Evolutionary conservation across 768 basidiomycete species (phyloP), one percentile per base, ranked within the genome.

Genomic region (Rhodotorula graminis): DNA sequence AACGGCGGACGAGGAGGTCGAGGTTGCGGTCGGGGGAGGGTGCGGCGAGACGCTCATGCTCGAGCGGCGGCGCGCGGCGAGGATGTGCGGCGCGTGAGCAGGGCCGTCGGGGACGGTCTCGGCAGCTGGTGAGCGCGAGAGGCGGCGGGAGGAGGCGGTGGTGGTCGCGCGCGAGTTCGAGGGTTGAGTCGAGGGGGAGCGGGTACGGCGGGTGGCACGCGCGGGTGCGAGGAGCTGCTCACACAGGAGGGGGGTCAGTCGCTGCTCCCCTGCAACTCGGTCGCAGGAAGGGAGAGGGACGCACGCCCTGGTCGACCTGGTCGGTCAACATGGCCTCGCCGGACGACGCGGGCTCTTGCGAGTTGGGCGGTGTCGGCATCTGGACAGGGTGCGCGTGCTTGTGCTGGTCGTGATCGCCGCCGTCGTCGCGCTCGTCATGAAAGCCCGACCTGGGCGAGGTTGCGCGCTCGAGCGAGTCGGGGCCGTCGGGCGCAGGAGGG

Each of bases 41-140:
- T 44, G 42, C 1, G 66, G 66, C 6, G 67, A 68, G 42, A 62
- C 44, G 67, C 29, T 44, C 2, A 37, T 14, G 44, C 18, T 12
- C 14, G 67, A 61, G 5, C 60, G 40, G 0, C 67, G 60, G 2
- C 53, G 67, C 0, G 67, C 60, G 23, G 67, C 67, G 52, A 62
- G 61, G 61, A 61, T 52, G 16, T 68, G 67, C n/a, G 67, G 60
- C 2, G 67, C 67, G 21, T 68, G 60, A 0, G 67, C 37, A 0
- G 66, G 66, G 14, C 66, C 66, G n/a, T 37, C 21, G 11, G 66
- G 66, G 42, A 61, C 49, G 37, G 9, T 37, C 37, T 37, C 37
- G 37, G 9, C 37, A 8, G 65, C 33, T 21, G 64, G 29, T 2
- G 63, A 52, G 12, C 21, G 25, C 25, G 58, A 59, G 9, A 40